Conservation (phyloP, 2,329 filamentous ascomycete species). For the Penicillium sp. region DNA sequence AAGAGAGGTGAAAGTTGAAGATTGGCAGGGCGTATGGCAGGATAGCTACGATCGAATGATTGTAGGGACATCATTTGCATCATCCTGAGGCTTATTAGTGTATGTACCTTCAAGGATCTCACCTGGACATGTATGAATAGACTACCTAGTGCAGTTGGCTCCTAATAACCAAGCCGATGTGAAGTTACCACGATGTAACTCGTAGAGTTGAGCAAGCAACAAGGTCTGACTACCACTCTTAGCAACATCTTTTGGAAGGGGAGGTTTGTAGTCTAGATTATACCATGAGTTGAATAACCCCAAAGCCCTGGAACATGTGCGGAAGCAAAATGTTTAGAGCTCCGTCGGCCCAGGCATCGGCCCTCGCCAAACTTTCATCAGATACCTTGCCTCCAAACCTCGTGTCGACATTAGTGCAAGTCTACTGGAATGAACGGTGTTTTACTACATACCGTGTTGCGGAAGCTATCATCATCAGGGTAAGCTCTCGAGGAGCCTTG, state of each 20-base stretch:
- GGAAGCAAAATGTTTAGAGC: not conserved
- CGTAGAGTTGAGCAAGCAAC: conserved; percentile 1
- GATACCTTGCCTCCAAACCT: too few relatives aligned
- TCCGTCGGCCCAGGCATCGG: not conserved
- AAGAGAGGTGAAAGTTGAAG: conserved; percentile 1
- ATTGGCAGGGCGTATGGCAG: not conserved
- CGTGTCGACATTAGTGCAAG: not conserved
- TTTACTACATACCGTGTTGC: not conserved
- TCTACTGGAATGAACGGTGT: not conserved
- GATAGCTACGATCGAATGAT: not conserved
- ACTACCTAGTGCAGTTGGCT: not conserved
- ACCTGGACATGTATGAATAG: not conserved
- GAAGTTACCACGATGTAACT: not conserved
- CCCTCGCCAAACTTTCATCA: not conserved
- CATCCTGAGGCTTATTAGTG: not conserved
- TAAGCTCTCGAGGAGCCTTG: not conserved
- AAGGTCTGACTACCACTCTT: not conserved
- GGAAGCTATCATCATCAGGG: not conserved
- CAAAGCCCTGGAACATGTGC: not conserved
- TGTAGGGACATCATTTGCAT: conserved; percentile 8
- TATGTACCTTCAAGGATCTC: not conserved
- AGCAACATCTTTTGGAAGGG: not conserved
- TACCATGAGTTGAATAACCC: conserved; percentile 5
- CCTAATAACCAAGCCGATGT: not conserved
- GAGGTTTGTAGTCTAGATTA: not conserved